Conservation (phyloP, 164 flowering plant genomes). For the Vitis vinifera region ASM3070453v1 NC_081812.1:22875001-22875500, state of each 20-base stretch:
- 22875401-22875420: neutral
- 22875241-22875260: conserved; percentile 92
- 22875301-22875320: conserved; percentile 35
- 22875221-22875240: conserved; percentile 94
- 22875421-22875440: conserved; percentile 76
- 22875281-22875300: conserved; percentile 95
- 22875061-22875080: conserved; percentile 72
- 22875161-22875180: conserved; percentile 1
- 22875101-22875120: no score
- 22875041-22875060: conserved; percentile 91
- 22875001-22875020: conserved; percentile 99
- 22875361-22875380: no score
- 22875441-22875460: conserved; percentile 88
- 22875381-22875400: no score
- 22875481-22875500: conserved; percentile 44
- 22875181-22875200: conserved; percentile 56
- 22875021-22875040: conserved; percentile 95
- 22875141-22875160: neutral
- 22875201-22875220: conserved; percentile 86
- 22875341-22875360: no score
- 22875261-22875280: conserved; percentile 36
- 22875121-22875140: neutral
- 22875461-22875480: conserved; percentile 84
- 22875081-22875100: neutral
- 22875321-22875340: neutral